Conservation (phyloP, 73 alveolate species). For the Tetrahymena elliotti region DNA sequence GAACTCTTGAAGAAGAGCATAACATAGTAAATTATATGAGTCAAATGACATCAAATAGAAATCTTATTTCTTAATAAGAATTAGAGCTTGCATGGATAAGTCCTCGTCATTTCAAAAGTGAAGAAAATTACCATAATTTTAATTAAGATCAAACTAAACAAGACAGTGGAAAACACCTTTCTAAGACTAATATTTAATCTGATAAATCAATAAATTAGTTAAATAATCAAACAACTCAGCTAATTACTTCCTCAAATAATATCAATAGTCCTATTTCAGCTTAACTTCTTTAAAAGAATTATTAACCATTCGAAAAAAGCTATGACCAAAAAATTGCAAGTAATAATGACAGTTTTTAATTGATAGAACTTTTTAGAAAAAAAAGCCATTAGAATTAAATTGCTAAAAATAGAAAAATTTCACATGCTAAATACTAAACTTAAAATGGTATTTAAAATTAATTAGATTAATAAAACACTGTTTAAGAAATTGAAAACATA, state of each 20-base stretch:
- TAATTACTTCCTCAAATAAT: neutral
- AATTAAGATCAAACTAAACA: neutral
- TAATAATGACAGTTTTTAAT: neutral
- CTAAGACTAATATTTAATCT: neutral
- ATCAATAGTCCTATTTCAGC: neutral
- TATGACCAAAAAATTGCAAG: neutral
- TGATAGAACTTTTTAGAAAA: neutral
- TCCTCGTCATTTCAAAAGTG: neutral
- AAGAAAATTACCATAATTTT: neutral
- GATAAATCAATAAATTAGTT: neutral
- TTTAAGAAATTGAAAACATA: neutral
- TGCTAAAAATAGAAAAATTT: neutral
- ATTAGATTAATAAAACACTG: too few relatives aligned
- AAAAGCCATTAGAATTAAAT: neutral
- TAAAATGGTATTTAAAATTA: too few relatives aligned
- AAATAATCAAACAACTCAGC: neutral
- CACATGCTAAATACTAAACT: too few relatives aligned
- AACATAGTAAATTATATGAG: neutral
- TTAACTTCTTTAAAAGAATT: neutral
- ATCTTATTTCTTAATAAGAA: neutral
- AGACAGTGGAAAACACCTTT: neutral
- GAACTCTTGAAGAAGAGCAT: neutral
- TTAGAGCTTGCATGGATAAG: neutral
- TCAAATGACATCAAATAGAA: neutral
- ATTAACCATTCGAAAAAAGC: neutral